Conservation (phyloP, 169 alveolate genomes). For the Plasmodium cynomolgi region DNA sequence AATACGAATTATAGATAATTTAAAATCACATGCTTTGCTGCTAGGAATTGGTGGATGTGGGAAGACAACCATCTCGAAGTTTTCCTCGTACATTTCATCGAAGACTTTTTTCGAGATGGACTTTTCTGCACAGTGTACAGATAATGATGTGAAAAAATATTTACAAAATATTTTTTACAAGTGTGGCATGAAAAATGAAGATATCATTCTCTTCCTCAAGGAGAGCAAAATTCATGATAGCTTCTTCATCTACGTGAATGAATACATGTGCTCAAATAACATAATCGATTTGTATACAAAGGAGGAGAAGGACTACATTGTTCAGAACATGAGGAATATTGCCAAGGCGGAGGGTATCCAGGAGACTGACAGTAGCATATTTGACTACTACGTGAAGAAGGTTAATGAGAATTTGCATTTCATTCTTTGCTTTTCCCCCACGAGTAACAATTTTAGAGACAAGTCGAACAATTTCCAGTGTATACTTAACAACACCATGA, state of each 20-base stretch:
- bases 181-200: slow-evolving; percentile 92
- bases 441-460: slow-evolving; percentile 89
- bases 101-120: slow-evolving; percentile 85
- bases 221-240: slow-evolving; percentile 86
- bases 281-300: slow-evolving; percentile 80
- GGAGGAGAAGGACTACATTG: slow-evolving; percentile 72
- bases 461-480: slow-evolving; percentile 81
- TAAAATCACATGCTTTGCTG: slow-evolving; percentile 95
- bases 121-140: slow-evolving; percentile 56
- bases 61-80: slow-evolving; percentile 93
- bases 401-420: slow-evolving; percentile 95
- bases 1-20: slow-evolving; percentile 93
- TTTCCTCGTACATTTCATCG: slow-evolving; percentile 92
- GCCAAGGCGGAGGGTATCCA: slow-evolving; percentile 92
- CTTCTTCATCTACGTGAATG: slow-evolving; percentile 82
- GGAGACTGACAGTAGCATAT: slow-evolving; percentile 92
- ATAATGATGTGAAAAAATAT: slow-evolving; percentile 76
- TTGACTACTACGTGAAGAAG: slow-evolving; percentile 94
- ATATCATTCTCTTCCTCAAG: slow-evolving; percentile 91
- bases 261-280: slow-evolving; percentile 80
- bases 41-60: slow-evolving; percentile 99
- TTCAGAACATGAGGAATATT: slow-evolving; percentile 87
- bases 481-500: slow-evolving; percentile 78
- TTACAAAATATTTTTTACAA: slow-evolving; percentile 83
- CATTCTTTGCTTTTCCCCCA: slow-evolving; percentile 96